Evolutionary conservation across 2,329 filamentous ascomycete genomes (phyloP), one percentile per base, ranked within the genome.

Genomic region (Claviceps lovelessii): DNA sequence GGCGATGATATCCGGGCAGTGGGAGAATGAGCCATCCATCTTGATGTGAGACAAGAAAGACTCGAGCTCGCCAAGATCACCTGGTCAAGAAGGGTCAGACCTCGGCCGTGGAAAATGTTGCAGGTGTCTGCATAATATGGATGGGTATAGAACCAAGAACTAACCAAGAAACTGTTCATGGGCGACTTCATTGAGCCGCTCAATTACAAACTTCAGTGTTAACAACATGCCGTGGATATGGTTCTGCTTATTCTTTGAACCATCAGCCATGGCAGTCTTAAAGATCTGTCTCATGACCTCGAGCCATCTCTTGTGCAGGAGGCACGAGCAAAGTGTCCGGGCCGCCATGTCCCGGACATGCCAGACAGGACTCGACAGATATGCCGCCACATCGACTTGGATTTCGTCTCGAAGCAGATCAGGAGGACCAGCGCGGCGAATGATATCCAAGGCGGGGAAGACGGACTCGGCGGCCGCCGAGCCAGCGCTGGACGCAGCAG

Each of bases 311-410:
- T 73, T 67, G 19, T 75, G 72, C 2, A 83, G 65, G 28, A 84
- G 68, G 57, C 85, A 81, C 0, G 81, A 82, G 62, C 80, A 83
- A 13, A 88, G 72, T 0, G 87, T 88, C 17, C 85, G 77, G 0
- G 88, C 86, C 0, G 88, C 86, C 65, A 90, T 88, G 61, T 91
- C 87, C 51, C 88, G 76, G 7, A 93, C 80, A 64, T 90, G 86
- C 88, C 88, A 93, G 19, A 88, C 79, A 0, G 77, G 77, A 58
- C 84, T 89, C 11, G 74, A 77, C 4, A 89, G 73, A 54, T 90
- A 83, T 46, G 73, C 74, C 7, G 76, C 67, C 8, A 91, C 80
- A 49, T 79, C 74, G 3, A 67, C 62, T 60, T 79, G 76, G 5
- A 90, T 77, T 49, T 78, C 73, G 1, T 73, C 69, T 1, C 77